These are phyloP conservation scores for Argentina anserina DNA, from an alignment of 306 rosid species.

Conservation along the genomic window DNA sequence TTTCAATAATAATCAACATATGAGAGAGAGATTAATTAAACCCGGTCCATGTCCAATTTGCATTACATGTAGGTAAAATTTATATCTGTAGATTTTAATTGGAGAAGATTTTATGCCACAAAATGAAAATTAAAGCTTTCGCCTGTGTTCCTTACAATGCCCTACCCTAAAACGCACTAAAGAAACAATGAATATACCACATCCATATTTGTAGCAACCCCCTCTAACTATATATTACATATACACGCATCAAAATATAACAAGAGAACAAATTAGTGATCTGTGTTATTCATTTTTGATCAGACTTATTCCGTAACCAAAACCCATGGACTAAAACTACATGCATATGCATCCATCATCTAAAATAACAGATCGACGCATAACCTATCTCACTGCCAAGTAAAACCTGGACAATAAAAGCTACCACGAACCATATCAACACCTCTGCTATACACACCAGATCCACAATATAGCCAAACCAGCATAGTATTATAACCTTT, in stretches of 20 bases:
- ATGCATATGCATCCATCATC: background rate
- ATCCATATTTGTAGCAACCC: background rate
- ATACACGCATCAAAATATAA: background rate
- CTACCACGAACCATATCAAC: background rate
- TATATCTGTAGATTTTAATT: too few relatives aligned
- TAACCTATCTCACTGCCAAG: background rate
- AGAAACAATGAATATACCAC: background rate
- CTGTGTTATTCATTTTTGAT: background rate
- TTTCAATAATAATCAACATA: background rate
- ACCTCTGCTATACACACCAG: background rate
- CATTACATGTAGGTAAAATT: too few relatives aligned
- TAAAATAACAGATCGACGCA: background rate
- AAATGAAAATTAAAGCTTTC: background rate
- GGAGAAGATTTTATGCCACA: background rate
- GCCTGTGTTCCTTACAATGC: background rate
- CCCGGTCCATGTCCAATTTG: background rate
- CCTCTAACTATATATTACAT: background rate
- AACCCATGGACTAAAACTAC: background rate
- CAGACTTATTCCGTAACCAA: background rate
- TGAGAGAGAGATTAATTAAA: background rate
- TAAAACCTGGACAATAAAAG: background rate
- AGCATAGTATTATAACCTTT: background rate
- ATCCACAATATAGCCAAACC: constrained; percentile 8
- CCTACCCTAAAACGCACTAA: background rate
- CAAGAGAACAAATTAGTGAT: background rate